Evolutionary conservation across 1,139 yeast genomes (phyloP).

Genomic region (Geotrichum klebahnii): DNA sequence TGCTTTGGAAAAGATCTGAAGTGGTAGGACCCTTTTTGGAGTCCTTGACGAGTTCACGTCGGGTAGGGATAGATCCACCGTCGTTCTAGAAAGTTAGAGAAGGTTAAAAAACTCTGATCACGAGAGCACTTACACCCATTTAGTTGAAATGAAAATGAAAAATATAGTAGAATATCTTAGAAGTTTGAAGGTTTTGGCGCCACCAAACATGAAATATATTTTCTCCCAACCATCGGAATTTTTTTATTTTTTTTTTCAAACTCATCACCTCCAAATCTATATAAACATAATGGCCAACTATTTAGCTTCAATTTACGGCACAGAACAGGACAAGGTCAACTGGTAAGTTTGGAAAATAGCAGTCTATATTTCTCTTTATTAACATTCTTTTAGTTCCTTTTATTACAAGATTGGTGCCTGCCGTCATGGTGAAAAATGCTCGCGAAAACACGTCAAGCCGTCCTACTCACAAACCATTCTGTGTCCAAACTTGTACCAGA

Average conservation of each 20-base stretch:
- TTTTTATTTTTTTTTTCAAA: constrained; percentile 1
- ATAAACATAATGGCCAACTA: constrained; percentile 35
- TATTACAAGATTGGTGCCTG: constrained; percentile 88
- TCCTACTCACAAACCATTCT: constrained; percentile 62
- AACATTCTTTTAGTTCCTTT: constrained; percentile 45
- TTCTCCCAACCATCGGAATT: constrained; percentile 9
- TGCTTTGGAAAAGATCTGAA: constrained; percentile 29
- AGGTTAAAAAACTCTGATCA: not conserved
- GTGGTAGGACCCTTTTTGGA: constrained; percentile 30
- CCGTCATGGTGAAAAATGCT: constrained; percentile 87
- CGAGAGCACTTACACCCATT: constrained; percentile 16
- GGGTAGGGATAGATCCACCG: constrained; percentile 51
- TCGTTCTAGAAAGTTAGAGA: constrained; percentile 40
- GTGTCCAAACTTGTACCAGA: constrained; percentile 64
- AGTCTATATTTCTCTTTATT: not conserved
- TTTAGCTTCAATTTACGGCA: constrained; percentile 42
- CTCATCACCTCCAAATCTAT: constrained; percentile 2
- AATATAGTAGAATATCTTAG: not conserved
- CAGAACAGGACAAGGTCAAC: constrained; percentile 44
- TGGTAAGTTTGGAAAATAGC: constrained; percentile 36
- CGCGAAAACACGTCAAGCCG: constrained; percentile 72
- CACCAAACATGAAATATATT: constrained; percentile 2
- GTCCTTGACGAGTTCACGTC: constrained; percentile 43
- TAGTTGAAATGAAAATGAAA: not conserved
- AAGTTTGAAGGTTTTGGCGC: constrained; percentile 6